Conservation (phyloP, 768 basidiomycete genomes). For the Crassisporium funariophilum region DNA sequence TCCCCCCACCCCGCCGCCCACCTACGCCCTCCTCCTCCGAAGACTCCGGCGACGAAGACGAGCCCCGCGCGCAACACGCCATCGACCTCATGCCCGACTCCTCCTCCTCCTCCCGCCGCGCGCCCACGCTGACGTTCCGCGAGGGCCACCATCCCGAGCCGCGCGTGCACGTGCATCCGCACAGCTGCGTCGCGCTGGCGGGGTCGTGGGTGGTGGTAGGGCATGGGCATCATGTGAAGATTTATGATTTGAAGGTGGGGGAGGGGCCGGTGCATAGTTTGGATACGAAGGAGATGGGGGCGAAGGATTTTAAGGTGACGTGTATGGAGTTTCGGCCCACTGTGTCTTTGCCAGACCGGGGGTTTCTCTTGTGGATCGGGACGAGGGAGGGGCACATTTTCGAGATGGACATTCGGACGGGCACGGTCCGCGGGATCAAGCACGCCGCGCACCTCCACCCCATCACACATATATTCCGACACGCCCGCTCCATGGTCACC, state of each 20-base stretch:
- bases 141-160: constrained; percentile 44
- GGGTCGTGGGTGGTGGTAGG: constrained; percentile 63
- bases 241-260: constrained; percentile 58
- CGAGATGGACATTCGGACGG: constrained; percentile 76
- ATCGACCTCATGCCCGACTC: constrained; percentile 67
- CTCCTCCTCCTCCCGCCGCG: constrained; percentile 64
- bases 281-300: constrained; percentile 62
- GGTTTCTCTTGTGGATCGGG: constrained; percentile 79
- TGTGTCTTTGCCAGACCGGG: constrained; percentile 46
- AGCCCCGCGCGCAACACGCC: constrained; percentile 41
- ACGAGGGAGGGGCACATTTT: constrained; percentile 88
- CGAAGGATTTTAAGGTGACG: constrained; percentile 72
- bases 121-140: constrained; percentile 43
- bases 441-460: constrained; percentile 64
- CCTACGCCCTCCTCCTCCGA: constrained; percentile 48
- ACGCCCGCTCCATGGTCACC: constrained; percentile 70
- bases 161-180: constrained; percentile 60
- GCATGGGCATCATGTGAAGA: constrained; percentile 56
- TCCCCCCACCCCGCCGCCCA: constrained; percentile 61
- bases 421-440: constrained; percentile 57
- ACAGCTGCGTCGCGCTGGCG: constrained; percentile 55
- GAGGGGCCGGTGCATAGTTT: constrained; percentile 50
- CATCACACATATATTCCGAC: constrained; percentile 74
- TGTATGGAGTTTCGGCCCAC: constrained; percentile 77
- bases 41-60: constrained; percentile 66